phyloP scores from a whole-genome alignment of 805 yeast genomes.

The Metschnikowia colocasiae region DNA sequence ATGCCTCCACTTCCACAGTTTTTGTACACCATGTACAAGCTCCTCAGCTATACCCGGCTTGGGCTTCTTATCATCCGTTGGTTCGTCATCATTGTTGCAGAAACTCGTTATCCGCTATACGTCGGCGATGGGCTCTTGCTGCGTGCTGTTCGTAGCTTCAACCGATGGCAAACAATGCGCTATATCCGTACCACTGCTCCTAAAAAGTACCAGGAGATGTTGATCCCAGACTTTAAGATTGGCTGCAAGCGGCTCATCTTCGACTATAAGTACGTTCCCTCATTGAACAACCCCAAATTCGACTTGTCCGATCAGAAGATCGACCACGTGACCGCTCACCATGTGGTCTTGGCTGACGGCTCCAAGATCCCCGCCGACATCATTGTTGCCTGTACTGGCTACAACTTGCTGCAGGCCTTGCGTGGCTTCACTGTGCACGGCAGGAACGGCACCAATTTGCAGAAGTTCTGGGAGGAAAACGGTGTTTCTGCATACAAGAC shows the following conservation, averaged over 20 bases:
- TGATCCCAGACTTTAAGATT: slow-evolving; percentile 37
- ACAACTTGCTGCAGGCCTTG: slow-evolving; percentile 23
- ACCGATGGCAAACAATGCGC: slow-evolving; percentile 16
- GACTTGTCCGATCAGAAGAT: slow-evolving; percentile 23
- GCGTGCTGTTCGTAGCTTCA: slow-evolving; percentile 26
- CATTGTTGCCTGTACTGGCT: slow-evolving; percentile 43
- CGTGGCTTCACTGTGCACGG: slow-evolving; percentile 24
- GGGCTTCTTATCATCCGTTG: slow-evolving; percentile 29
- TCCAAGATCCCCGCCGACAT: slow-evolving; percentile 31
- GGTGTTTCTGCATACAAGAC: slow-evolving; percentile 38
- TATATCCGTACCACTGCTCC: slow-evolving; percentile 33
- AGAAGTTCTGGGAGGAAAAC: slow-evolving; percentile 27
- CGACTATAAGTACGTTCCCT: slow-evolving; percentile 35
- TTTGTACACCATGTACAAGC: slow-evolving; percentile 21
- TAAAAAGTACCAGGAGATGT: slow-evolving; percentile 27
- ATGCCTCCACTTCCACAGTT: slow-evolving; percentile 35
- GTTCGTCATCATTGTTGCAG: slow-evolving; percentile 29
- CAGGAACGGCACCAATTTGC: slow-evolving; percentile 21
- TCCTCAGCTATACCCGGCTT: slow-evolving; percentile 24
- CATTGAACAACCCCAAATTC: slow-evolving; percentile 30
- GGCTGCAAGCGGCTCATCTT: slow-evolving; percentile 42
- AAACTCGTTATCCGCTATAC: slow-evolving; percentile 34
- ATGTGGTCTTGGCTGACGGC: slow-evolving; percentile 29
- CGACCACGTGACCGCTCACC: slow-evolving; percentile 26
- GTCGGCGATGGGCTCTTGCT: slow-evolving; percentile 27